phyloP scores from a whole-genome alignment of 2,329 filamentous ascomycete genomes.

The Fusarium pininemorale region DNA sequence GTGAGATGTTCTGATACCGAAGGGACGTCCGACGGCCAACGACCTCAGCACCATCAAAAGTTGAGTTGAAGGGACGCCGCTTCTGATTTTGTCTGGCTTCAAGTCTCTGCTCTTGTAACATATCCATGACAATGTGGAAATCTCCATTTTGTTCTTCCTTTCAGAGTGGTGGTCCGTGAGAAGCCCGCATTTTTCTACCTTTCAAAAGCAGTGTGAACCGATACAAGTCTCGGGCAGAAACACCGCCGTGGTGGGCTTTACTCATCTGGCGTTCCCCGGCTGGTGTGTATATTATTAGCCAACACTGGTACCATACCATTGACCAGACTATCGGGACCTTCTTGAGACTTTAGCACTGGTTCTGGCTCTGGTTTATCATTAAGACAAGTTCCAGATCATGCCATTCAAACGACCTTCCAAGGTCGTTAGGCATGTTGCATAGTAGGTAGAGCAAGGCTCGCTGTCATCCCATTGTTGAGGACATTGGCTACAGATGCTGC shows the following conservation, averaged over 20 bases:
- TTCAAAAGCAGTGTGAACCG: slow-evolving; percentile 2
- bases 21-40: not conserved
- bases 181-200: not conserved
- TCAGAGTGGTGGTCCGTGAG: not conserved
- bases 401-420: not conserved
- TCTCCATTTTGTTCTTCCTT: not conserved
- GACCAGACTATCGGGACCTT: not conserved
- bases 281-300: not conserved
- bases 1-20: not conserved
- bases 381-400: not conserved
- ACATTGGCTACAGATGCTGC: not conserved
- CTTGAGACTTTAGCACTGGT: not conserved
- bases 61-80: not conserved
- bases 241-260: not conserved
- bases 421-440: not conserved
- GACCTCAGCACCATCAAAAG: not conserved
- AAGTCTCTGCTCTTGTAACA: not conserved
- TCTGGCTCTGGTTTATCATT: not conserved
- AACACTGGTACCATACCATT: not conserved
- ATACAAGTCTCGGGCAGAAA: slow-evolving; percentile 3
- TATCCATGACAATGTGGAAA: not conserved
- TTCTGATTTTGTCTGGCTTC: not conserved
- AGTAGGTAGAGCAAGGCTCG: not conserved
- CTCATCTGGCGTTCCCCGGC: not conserved
- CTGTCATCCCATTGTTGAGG: not conserved